Conservation (phyloP, 2,329 filamentous ascomycete genomes). For the Aspergillus felis region DNA sequence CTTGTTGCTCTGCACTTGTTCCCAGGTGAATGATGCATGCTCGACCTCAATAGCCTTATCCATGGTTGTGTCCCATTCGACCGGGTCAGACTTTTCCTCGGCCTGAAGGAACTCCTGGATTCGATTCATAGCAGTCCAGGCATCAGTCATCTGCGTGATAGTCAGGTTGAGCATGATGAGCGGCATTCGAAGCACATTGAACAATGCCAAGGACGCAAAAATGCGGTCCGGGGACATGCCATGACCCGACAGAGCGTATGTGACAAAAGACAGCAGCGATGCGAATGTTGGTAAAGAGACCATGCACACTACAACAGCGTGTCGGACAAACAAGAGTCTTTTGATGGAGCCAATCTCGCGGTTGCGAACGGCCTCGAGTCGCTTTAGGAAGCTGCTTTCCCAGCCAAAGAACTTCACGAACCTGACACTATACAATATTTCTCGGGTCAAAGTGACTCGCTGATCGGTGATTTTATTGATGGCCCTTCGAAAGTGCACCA, state of each 20-base stretch:
- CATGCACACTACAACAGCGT: constrained; percentile 77
- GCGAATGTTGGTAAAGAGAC: constrained; percentile 87
- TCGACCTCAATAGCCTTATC: constrained; percentile 61
- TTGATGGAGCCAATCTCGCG: constrained; percentile 83
- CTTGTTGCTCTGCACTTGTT: constrained; percentile 42
- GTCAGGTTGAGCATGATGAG: constrained; percentile 83
- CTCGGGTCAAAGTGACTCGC: constrained; percentile 84
- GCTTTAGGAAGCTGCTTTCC: constrained; percentile 80
- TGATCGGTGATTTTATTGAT: constrained; percentile 97
- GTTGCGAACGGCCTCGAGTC: constrained; percentile 68
- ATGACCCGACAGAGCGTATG: constrained; percentile 60
- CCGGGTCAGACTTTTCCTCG: constrained; percentile 73
- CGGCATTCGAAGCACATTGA: constrained; percentile 83
- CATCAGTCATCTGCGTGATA: constrained; percentile 82
- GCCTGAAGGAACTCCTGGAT: constrained; percentile 81
- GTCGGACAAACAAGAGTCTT: constrained; percentile 74
- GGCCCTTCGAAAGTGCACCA: constrained; percentile 68
- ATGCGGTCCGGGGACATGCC: constrained; percentile 67
- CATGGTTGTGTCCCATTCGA: constrained; percentile 51
- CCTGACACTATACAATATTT: constrained; percentile 83
- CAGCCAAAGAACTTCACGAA: constrained; percentile 98
- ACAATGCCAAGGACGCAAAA: constrained; percentile 86
- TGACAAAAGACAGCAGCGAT: constrained; percentile 93
- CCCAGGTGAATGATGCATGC: constrained; percentile 48
- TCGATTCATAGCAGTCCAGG: constrained; percentile 73